phyloP scores from a whole-genome alignment of 805 yeast genomes.

The Kodamaea jinghongensis region DNA sequence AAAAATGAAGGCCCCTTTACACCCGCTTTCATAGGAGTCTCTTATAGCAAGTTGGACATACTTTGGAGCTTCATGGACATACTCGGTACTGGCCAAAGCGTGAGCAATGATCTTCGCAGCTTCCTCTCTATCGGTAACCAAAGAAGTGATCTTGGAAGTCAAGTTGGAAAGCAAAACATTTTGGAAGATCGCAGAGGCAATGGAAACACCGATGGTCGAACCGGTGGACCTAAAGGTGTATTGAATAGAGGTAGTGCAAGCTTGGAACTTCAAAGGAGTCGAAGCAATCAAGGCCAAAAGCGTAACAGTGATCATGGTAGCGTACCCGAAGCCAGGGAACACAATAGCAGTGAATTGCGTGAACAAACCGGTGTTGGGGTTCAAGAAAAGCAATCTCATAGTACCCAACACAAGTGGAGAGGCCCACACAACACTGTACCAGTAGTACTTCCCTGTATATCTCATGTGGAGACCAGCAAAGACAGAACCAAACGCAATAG shows the following conservation, averaged over 20 bases:
- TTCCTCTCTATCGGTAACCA: constrained; percentile 29
- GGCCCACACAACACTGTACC: constrained; percentile 43
- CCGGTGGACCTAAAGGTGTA: constrained; percentile 87
- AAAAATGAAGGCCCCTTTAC: constrained; percentile 54
- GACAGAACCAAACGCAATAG: constrained; percentile 66
- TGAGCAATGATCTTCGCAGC: constrained; percentile 45
- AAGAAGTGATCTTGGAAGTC: constrained; percentile 8
- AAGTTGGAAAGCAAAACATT: constrained; percentile 35
- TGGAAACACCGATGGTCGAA: constrained; percentile 76
- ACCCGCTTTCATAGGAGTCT: constrained; percentile 51
- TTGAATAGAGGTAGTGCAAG: constrained; percentile 85
- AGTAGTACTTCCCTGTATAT: constrained; percentile 61
- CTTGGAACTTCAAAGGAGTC: constrained; percentile 67
- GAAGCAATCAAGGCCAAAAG: constrained; percentile 74
- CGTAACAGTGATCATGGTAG: constrained; percentile 67
- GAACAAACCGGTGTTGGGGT: constrained; percentile 28
- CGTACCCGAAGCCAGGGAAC: constrained; percentile 63
- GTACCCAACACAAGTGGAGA: constrained; percentile 48
- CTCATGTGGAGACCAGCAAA: constrained; percentile 66
- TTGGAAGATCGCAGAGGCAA: constrained; percentile 67
- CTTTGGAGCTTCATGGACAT: constrained; percentile 51
- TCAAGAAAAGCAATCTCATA: constrained; percentile 28
- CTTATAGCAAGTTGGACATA: constrained; percentile 46
- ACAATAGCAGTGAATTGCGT: constrained; percentile 45
- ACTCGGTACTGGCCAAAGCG: constrained; percentile 58